Conservation (phyloP, 768 basidiomycete species). For the Rossbeevera mucosa region DNA sequence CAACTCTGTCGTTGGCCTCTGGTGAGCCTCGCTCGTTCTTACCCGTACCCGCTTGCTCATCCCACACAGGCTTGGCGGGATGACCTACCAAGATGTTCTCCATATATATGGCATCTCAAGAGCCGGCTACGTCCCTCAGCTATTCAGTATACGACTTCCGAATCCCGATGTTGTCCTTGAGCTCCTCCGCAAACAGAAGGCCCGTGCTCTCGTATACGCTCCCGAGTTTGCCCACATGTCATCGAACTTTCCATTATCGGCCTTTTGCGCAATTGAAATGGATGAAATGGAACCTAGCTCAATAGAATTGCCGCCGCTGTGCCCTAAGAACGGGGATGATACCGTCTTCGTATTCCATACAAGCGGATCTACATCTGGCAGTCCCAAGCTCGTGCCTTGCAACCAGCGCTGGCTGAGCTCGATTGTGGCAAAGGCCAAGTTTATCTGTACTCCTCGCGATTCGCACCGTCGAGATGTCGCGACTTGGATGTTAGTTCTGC, state of each 20-base stretch:
- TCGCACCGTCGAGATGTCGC: slow-evolving; percentile 60
- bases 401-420: slow-evolving; percentile 61
- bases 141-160: slow-evolving; percentile 75
- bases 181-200: slow-evolving; percentile 56
- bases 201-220: slow-evolving; percentile 63
- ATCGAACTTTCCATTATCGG: slow-evolving; percentile 46
- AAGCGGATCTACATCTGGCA: slow-evolving; percentile 79
- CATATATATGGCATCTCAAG: slow-evolving; percentile 72
- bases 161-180: slow-evolving; percentile 69
- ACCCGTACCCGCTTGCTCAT: slow-evolving; percentile 7
- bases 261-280: slow-evolving; percentile 41
- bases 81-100: slow-evolving; percentile 65
- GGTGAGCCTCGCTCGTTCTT: slow-evolving; percentile 42
- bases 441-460: slow-evolving; percentile 46
- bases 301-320: slow-evolving; percentile 42
- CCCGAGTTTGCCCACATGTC: slow-evolving; percentile 44
- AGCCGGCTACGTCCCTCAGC: slow-evolving; percentile 73
- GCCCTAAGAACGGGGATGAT: slow-evolving; percentile 36
- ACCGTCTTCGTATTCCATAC: slow-evolving; percentile 72
- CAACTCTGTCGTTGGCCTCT: slow-evolving; percentile 65
- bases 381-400: slow-evolving; percentile 73
- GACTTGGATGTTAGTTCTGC: slow-evolving; percentile 60
- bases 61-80: slow-evolving; percentile 59
- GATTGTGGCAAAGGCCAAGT: slow-evolving; percentile 57
- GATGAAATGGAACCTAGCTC: slow-evolving; percentile 35